These are phyloP conservation scores for Geoglossum cookeanum DNA, from an alignment of 2,329 filamentous ascomycete species.

Conservation along the genomic window DNA sequence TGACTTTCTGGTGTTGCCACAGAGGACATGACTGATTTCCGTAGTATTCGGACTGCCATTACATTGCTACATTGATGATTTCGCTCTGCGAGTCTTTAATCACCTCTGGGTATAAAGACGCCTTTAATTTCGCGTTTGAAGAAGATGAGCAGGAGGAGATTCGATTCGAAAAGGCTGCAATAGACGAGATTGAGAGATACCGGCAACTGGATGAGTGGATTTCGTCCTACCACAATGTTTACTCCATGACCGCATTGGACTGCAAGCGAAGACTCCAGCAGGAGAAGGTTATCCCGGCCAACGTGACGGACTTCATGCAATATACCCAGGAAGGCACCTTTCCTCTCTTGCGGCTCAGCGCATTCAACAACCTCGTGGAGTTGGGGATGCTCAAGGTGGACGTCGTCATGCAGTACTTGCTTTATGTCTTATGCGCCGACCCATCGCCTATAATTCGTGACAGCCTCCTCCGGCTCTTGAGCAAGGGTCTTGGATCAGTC, in stretches of 20 bases:
- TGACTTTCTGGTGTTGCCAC: neutral
- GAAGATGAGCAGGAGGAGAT: conserved; percentile 19
- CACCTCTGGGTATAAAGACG: conserved; percentile 22
- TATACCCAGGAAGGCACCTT: conserved; percentile 41
- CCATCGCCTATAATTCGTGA: conserved; percentile 37
- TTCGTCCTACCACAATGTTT: conserved; percentile 44
- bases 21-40: conserved; percentile 3
- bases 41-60: conserved; percentile 71
- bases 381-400: conserved; percentile 33
- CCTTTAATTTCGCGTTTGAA: conserved; percentile 28
- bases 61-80: conserved; percentile 61
- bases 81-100: conserved; percentile 38
- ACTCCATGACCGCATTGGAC: conserved; percentile 40
- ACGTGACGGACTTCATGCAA: conserved; percentile 37
- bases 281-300: conserved; percentile 31
- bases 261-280: conserved; percentile 36
- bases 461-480: conserved; percentile 32
- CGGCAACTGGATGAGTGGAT: conserved; percentile 48
- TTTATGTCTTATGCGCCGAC: conserved; percentile 36
- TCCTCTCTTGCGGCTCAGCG: conserved; percentile 38
- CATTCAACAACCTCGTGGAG: conserved; percentile 37
- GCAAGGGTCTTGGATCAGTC: conserved; percentile 35
- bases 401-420: conserved; percentile 34
- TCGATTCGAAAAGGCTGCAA: conserved; percentile 32
- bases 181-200: conserved; percentile 43